Conservation (phyloP, 1,284 basidiomycete genomes). For the Gastroboletus turbinatus region DNA sequence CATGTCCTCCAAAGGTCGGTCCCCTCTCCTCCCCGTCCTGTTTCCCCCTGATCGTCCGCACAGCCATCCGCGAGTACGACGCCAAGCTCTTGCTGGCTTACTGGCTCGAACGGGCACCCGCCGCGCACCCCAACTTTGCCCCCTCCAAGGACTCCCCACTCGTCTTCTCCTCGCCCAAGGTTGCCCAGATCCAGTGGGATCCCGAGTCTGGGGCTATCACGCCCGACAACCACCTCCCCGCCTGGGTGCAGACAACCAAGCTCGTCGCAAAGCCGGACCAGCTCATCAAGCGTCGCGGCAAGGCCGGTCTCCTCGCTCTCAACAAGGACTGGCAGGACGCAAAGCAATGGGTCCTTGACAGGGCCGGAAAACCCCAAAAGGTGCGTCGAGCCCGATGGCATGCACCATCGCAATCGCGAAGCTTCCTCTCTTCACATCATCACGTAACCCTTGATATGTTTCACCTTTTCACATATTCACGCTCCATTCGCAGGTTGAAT, state of each 20-base stretch:
- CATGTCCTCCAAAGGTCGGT: constrained; percentile 55
- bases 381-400: constrained; percentile 38
- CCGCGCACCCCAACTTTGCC: constrained; percentile 45
- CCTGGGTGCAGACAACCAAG: constrained; percentile 87
- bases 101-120: constrained; percentile 87
- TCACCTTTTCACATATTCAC: constrained; percentile 18
- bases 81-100: constrained; percentile 93
- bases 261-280: constrained; percentile 96
- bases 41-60: constrained; percentile 4
- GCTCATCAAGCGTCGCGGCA: constrained; percentile 99
- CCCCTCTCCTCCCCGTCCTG: neutral
- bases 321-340: constrained; percentile 93
- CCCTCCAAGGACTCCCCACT: constrained; percentile 55
- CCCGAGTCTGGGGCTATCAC: constrained; percentile 79
- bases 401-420: constrained; percentile 9
- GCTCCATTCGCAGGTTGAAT: constrained; percentile 69
- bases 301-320: constrained; percentile 91
- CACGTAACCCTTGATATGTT: neutral
- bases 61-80: constrained; percentile 92
- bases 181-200: constrained; percentile 89
- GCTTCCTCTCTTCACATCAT: neutral
- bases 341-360: constrained; percentile 83
- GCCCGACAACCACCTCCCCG: constrained; percentile 71
- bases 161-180: constrained; percentile 65
- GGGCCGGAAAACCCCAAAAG: constrained; percentile 93